A percentile compares a stretch with the other conserved stretches of the same genome.
These are phyloP conservation scores for Styphnolobium japonicum DNA, from an alignment of 306 rosid species.

Conservation along the genomic window DNA sequence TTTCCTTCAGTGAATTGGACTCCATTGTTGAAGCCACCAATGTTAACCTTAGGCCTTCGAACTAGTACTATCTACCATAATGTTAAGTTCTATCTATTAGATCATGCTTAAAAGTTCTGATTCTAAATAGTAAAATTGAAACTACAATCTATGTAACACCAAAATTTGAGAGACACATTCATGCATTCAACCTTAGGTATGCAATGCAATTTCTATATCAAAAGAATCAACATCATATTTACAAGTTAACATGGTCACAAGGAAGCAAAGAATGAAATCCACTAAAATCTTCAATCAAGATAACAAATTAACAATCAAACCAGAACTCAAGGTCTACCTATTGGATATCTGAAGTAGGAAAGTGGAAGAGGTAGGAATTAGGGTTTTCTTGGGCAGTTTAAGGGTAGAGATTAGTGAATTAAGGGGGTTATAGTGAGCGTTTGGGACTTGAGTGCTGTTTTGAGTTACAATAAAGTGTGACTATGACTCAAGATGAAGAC, in stretches of 20 bases:
- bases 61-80: conserved; percentile 14
- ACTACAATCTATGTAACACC: neutral
- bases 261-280: neutral
- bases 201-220: neutral
- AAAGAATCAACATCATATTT: neutral
- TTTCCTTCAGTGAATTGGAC: conserved; percentile 64
- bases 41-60: conserved; percentile 20
- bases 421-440: too few relatives aligned
- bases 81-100: conserved; percentile 4
- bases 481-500: too few relatives aligned
- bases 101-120: neutral
- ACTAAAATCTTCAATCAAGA: neutral
- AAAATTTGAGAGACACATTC: neutral
- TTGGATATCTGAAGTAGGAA: too few relatives aligned
- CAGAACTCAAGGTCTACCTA: too few relatives aligned
- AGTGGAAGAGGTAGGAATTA: too few relatives aligned
- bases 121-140: neutral
- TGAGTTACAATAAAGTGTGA: too few relatives aligned
- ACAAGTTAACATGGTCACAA: neutral
- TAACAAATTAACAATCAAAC: neutral
- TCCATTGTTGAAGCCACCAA: conserved; percentile 37
- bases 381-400: too few relatives aligned
- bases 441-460: too few relatives aligned
- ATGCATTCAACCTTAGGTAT: neutral
- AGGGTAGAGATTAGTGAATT: too few relatives aligned